Conservation (phyloP, 2,329 filamentous ascomycete genomes). For the Aspergillus puulaauensis region DNA sequence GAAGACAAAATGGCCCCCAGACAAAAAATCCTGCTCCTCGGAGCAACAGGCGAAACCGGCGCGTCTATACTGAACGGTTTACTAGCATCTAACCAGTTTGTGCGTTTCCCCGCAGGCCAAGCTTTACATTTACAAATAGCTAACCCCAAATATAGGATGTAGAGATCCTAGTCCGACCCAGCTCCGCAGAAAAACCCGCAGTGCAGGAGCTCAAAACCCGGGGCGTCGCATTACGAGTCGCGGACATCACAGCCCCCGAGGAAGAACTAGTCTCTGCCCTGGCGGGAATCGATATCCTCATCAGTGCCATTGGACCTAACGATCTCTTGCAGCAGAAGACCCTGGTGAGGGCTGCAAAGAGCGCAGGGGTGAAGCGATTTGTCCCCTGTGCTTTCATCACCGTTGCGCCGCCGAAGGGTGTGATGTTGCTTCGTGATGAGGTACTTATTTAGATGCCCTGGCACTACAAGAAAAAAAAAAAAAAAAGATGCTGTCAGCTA, state of each 20-base stretch:
- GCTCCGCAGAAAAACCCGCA: constrained; percentile 43
- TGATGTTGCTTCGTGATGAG: constrained; percentile 33
- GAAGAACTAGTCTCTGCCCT: not conserved
- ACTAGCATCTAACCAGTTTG: not conserved
- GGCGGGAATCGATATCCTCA: constrained; percentile 40
- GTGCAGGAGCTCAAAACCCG: constrained; percentile 33
- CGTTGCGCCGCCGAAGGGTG: constrained; percentile 31
- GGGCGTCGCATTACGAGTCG: constrained; percentile 37
- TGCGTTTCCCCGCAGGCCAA: not conserved
- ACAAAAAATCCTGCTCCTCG: not conserved
- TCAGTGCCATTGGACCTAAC: constrained; percentile 34
- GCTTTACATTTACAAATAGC: not conserved
- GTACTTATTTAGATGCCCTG: constrained; percentile 18
- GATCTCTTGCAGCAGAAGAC: constrained; percentile 35
- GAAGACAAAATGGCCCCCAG: no score
- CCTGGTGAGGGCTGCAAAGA: constrained; percentile 45
- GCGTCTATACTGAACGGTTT: not conserved
- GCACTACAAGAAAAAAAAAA: not conserved
- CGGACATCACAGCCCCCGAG: not conserved
- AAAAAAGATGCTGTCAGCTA: not conserved
- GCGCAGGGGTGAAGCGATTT: constrained; percentile 48
- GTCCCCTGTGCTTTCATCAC: constrained; percentile 48
- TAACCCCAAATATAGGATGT: constrained; percentile 37
- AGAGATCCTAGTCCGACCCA: constrained; percentile 41
- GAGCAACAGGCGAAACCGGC: not conserved